A percentile compares a stretch with the other conserved stretches of the same genome.
phyloP scores from a whole-genome alignment of 495 filamentous ascomycete genomes.

The Aspergillus hancockii region DNA sequence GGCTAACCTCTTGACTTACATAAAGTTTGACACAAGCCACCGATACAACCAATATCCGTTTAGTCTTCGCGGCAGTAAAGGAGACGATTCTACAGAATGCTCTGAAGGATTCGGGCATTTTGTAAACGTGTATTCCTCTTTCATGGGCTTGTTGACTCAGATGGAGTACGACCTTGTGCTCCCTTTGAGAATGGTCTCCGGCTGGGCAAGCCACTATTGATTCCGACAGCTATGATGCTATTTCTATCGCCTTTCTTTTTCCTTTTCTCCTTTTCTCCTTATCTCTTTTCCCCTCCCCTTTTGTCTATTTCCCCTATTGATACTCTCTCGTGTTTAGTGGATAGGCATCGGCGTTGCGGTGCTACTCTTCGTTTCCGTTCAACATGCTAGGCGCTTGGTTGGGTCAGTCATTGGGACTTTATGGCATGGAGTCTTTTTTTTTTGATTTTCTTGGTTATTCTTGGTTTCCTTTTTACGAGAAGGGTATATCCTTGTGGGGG shows the following conservation, averaged over 20 bases:
- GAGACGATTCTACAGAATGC: slow-evolving; percentile 99
- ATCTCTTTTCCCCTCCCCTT: slow-evolving; percentile 14
- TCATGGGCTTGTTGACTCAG: background rate
- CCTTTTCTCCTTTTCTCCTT: slow-evolving; percentile 17
- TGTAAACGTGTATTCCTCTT: slow-evolving; percentile 45
- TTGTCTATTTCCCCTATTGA: slow-evolving; percentile 15
- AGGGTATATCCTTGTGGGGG: slow-evolving; percentile 13
- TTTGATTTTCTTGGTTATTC: slow-evolving; percentile 5
- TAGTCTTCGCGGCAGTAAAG: slow-evolving; percentile 97
- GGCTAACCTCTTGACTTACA: slow-evolving; percentile 29
- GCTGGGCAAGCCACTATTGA: background rate
- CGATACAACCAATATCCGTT: slow-evolving; percentile 95
- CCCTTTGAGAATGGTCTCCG: background rate
- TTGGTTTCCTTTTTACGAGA: slow-evolving; percentile 13
- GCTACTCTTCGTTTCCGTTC: slow-evolving; percentile 26
- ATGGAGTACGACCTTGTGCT: background rate
- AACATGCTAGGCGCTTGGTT: slow-evolving; percentile 37
- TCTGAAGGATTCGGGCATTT: slow-evolving; percentile 94
- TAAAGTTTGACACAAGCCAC: slow-evolving; percentile 93
- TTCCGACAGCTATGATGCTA: slow-evolving; percentile 5
- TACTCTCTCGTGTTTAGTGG: slow-evolving; percentile 32
- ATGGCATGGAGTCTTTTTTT: slow-evolving; percentile 22
- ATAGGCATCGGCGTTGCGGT: slow-evolving; percentile 37
- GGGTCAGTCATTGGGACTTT: slow-evolving; percentile 22
- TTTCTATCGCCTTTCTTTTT: slow-evolving; percentile 14